Percentiles rank a stretch among this genome's conserved stretches.
Evolutionary conservation across 306 rosid species (phyloP).

Genomic region (Nissolia schottii): DNA sequence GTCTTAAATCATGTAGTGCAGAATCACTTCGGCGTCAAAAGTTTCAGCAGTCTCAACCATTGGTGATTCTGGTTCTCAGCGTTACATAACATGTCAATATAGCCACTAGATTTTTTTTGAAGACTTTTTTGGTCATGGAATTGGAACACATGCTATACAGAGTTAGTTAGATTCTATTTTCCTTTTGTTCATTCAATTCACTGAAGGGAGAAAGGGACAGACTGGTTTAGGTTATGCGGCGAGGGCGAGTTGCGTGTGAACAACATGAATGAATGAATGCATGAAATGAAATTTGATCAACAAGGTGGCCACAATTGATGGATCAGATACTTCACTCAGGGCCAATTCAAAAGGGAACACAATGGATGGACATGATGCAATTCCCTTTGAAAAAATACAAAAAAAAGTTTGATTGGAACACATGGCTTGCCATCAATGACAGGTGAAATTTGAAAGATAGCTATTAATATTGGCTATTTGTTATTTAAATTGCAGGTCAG

Average conservation of each 20-base stretch:
- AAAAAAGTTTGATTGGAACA: constrained; percentile 27
- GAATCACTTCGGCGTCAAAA: constrained; percentile 45
- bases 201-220: not conserved
- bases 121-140: constrained; percentile 15
- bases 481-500: constrained; percentile 23
- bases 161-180: constrained; percentile 12
- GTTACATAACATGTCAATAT: constrained; percentile 1
- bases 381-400: too few relatives aligned
- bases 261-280: not conserved
- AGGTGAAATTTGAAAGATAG: not conserved
- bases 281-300: too few relatives aligned
- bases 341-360: constrained; percentile 34
- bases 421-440: constrained; percentile 33
- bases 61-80: constrained; percentile 5
- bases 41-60: constrained; percentile 31
- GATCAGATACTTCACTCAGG: constrained; percentile 46
- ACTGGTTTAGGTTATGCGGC: constrained; percentile 36
- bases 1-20: constrained; percentile 21
- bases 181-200: not conserved
- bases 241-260: constrained; percentile 23
- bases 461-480: too few relatives aligned
- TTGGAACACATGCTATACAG: not conserved
- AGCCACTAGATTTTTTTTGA: constrained; percentile 29
- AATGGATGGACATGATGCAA: constrained; percentile 39
- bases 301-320: constrained; percentile 41